A percentile compares a stretch with the other conserved stretches of the same genome.
Evolutionary conservation across 208 protist genomes (phyloP).

Genomic region (Lotmaria passim): DNA sequence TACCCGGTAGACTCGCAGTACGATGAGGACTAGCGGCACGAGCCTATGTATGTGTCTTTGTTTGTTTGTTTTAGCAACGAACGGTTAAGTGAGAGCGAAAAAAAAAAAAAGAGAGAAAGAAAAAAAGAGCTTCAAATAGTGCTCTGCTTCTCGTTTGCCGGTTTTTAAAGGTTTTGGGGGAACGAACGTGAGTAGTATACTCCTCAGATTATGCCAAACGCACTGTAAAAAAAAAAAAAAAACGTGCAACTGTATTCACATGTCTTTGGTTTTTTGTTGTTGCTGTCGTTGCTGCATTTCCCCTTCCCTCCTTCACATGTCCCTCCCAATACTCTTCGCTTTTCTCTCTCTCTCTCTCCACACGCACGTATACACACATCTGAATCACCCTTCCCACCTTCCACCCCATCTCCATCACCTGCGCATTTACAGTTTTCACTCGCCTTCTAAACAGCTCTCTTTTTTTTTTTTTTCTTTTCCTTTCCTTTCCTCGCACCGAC

Average conservation of each 20-base stretch:
- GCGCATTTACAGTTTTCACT: constrained; percentile 31
- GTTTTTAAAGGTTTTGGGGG: too few species aligned
- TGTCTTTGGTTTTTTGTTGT: too few species aligned
- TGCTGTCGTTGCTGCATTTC: background rate
- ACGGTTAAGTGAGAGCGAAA: background rate
- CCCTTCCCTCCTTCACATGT: background rate
- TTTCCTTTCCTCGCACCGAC: background rate
- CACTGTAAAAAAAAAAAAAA: too few species aligned
- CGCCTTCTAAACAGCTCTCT: constrained; percentile 53
- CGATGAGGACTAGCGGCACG: background rate
- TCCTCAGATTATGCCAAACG: too few species aligned
- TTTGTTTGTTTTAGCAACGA: background rate
- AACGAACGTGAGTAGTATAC: too few species aligned
- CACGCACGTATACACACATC: background rate
- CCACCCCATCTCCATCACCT: background rate
- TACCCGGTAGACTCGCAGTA: constrained; percentile 13
- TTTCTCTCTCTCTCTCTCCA: too few species aligned
- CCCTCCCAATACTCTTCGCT: too few species aligned
- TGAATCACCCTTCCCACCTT: background rate
- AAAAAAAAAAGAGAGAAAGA: too few species aligned
- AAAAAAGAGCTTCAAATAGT: too few species aligned
- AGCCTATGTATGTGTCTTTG: background rate
- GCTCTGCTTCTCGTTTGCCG: too few species aligned
- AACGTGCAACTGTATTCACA: too few species aligned
- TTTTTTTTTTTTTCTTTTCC: constrained; percentile 58